Base-by-base conservation (phyloP, 371 early-diverging fungal genomes). In the Mucor velutinosus region DNA sequence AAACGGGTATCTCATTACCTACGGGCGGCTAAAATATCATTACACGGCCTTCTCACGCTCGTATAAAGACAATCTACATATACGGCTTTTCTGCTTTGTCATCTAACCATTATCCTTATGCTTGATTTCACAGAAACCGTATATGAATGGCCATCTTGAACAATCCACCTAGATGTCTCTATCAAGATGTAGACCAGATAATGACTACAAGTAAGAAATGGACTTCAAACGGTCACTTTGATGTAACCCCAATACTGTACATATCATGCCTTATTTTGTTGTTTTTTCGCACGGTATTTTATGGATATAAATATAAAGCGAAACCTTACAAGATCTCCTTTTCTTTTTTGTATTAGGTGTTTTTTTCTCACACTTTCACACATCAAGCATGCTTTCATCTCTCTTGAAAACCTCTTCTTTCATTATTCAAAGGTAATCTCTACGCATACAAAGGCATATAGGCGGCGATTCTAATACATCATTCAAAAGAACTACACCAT, bases 251-350 rank as follows among this genome's bases (percentile, higher is more conserved):
- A 41, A 41, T 45, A n/a, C 45, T 30, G 11, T 19, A 27, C 60
- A n/a, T 47, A 30, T 63, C 23, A 63, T 63, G 64, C 56, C 19
- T 33, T 23, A 11, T 14, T 53, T 53, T 53, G 53, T 15, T 49
- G 27, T 63, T 66, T 66, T 66, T 66, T 66, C 66, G 66, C 66
- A 66, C 66, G 66, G 60, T 66, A 59, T 63, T 39, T 37, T 35
- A 19, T 2, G 32, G 49, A 30, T 64, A 57, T 64, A 64, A 57
- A 64, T 64, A 57, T 12, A 21, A 33, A 43, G 12, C 15, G 25
- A 47, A 47, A 59, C 35, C 21, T 43, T 23, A 8, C 1, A 37
- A 2, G 21, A 21, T 37, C 32, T 29, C 7, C 8, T 29, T 51
- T 60, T 49, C 53, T 23, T 66, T 66, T 51, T 66, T 39, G 39